A percentile compares a stretch with the other conserved stretches of the same genome.
Conservation (phyloP, 306 rosid species). For the Fagus crenata region DNA sequence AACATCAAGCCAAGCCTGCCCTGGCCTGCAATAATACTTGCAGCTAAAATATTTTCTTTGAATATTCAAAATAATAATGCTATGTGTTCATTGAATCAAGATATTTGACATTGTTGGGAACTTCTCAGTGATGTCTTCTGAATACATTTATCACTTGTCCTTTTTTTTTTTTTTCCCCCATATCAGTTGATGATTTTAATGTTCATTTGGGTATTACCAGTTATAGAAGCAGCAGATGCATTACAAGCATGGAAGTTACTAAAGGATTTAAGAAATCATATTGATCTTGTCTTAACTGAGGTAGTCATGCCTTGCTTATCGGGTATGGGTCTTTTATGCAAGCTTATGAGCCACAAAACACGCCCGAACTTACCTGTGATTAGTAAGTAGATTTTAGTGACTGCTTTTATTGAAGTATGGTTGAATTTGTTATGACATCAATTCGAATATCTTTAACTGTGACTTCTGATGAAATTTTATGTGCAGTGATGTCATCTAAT, state of each 20-base stretch:
- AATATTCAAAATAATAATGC: not conserved
- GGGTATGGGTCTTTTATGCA: constrained; percentile 77
- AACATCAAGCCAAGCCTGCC: not conserved
- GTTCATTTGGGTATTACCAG: constrained; percentile 39
- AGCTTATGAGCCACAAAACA: constrained; percentile 82
- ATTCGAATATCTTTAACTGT: constrained; percentile 36
- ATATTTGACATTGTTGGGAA: not conserved
- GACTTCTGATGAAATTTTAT: constrained; percentile 50
- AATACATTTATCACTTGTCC: not conserved
- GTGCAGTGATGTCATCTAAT: constrained; percentile 96
- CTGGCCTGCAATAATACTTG: not conserved
- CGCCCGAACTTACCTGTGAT: constrained; percentile 78
- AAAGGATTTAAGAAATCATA: constrained; percentile 74
- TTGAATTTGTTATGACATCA: constrained; percentile 38
- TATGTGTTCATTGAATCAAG: not conserved
- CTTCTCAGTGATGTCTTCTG: not conserved
- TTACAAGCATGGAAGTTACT: constrained; percentile 89
- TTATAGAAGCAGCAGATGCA: constrained; percentile 76
- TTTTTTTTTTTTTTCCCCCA: not conserved
- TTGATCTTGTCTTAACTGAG: constrained; percentile 86
- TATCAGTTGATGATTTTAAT: no score
- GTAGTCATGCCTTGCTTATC: constrained; percentile 83
- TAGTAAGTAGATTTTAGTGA: constrained; percentile 53
- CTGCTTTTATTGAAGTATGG: constrained; percentile 31
- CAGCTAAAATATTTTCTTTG: not conserved